A percentile compares a stretch with the other conserved stretches of the same genome.
Conservation (phyloP, 2,329 filamentous ascomycete species). For the Aureobasidium sp. region DNA sequence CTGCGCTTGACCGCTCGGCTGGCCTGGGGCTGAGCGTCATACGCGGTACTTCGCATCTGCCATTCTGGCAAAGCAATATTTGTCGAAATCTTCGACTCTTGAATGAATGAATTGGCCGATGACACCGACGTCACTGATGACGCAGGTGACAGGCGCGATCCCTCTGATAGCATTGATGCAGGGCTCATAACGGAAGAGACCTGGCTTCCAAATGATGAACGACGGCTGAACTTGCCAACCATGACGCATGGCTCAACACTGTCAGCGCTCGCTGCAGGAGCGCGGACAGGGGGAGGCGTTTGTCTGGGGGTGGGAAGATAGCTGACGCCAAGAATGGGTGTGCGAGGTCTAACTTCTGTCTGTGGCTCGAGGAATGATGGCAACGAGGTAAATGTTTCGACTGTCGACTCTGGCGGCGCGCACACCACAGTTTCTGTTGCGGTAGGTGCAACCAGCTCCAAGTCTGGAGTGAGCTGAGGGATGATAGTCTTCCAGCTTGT, state of each 20-base stretch:
- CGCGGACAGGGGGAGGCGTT: constrained; percentile 49
- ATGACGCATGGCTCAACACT: constrained; percentile 42
- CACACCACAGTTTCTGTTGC: background rate
- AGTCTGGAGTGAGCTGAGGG: constrained; percentile 50
- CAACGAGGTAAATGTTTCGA: constrained; percentile 34
- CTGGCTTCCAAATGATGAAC: constrained; percentile 42
- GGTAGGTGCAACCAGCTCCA: constrained; percentile 35
- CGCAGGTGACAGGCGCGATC: constrained; percentile 47
- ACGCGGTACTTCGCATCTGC: background rate
- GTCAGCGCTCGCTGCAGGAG: constrained; percentile 55
- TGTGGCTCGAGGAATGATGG: constrained; percentile 47
- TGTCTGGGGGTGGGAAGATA: constrained; percentile 56
- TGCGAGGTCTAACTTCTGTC: constrained; percentile 42
- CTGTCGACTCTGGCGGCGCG: constrained; percentile 33
- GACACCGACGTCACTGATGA: constrained; percentile 50
- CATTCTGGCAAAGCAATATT: background rate
- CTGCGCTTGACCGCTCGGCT: constrained; percentile 16
- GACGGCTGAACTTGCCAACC: constrained; percentile 44
- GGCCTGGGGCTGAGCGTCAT: constrained; percentile 17
- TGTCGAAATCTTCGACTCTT: background rate
- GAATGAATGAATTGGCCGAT: constrained; percentile 30
- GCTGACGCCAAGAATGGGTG: constrained; percentile 49
- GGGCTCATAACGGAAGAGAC: constrained; percentile 50
- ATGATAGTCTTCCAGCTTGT: constrained; percentile 43
- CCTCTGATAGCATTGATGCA: constrained; percentile 58